Base-by-base conservation (phyloP, 176 grass and related monocot genomes). In the Lolium multiflorum region DNA sequence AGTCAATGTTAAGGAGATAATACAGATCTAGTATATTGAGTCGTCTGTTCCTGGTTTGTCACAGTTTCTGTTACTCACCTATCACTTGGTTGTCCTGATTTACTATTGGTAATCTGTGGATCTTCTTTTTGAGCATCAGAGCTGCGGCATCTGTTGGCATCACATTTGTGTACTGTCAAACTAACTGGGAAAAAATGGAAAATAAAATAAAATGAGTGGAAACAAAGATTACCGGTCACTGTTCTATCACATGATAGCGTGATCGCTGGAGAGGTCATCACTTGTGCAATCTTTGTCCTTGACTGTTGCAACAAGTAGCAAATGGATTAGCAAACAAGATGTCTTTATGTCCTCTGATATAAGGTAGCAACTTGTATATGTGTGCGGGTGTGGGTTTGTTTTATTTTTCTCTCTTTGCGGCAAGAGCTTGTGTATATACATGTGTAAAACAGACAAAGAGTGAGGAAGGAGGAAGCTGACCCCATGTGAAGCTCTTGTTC, bases 221-320 rank as follows among this genome's bases (percentile, higher is more conserved):
- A 79, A 47, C 20, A 87, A 63, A 0, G 7, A 55, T 83, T 98
- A 98, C 96, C 96, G 68, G 87, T 95, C 51, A 98, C 87, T 64
- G 96, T 95, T 79, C 90, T 91, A 25, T 91, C 89, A 39, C 85
- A 85, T 71, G 97, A 71, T 8, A 99, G 76, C 2, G 97, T 99
- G 84, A 99, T 94, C 57, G 92, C 94, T 47, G 97, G 97, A 72
- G 90, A 88, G 10, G 94, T 88, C 97, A 99, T 99, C 28, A 99
- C 83, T 48, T 99, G 77, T 28, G 65, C 64, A 5, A 96, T 84
- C 89, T 81, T 92, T 0, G 97, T 91, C 67, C 59, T 85, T 71
- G 84, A 26, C 97, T 99, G 94, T 66, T 82, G 12, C 17, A 93
- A 47, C 8, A 95, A 62, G 26, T 46, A 82, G 11, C 0, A 65